Conservation (phyloP, 495 filamentous ascomycete genomes). For the Aspergillus nanangensis region DNA sequence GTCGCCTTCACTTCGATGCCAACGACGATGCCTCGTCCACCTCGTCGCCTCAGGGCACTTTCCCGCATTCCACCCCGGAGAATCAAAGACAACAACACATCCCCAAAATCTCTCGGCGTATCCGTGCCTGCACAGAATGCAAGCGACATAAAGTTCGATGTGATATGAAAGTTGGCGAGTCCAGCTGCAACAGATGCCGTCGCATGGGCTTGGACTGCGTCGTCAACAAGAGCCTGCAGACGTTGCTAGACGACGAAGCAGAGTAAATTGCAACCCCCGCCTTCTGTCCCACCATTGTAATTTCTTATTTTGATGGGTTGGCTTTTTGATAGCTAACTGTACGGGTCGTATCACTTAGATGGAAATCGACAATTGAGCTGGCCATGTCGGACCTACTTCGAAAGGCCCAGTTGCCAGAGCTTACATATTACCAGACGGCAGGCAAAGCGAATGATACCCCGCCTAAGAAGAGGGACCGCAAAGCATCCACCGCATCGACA, state of each 20-base stretch:
- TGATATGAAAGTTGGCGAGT: slow-evolving; percentile 44
- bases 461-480: slow-evolving; percentile 31
- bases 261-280: slow-evolving; percentile 26
- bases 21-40: slow-evolving; percentile 39
- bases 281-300: too few species aligned
- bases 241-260: slow-evolving; percentile 47
- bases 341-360: slow-evolving; percentile 28
- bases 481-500: slow-evolving; percentile 36
- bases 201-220: slow-evolving; percentile 49
- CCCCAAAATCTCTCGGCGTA: slow-evolving; percentile 52
- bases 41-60: slow-evolving; percentile 28
- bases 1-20: slow-evolving; percentile 40
- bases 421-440: slow-evolving; percentile 41
- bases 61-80: slow-evolving; percentile 22
- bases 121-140: slow-evolving; percentile 52
- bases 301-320: too few species aligned
- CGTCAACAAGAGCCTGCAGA: slow-evolving; percentile 54
- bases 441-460: slow-evolving; percentile 31
- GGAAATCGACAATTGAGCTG: slow-evolving; percentile 43
- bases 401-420: slow-evolving; percentile 40
- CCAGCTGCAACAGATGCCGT: slow-evolving; percentile 43
- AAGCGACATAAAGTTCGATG: slow-evolving; percentile 51
- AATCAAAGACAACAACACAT: slow-evolving; percentile 34
- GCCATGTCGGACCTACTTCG: slow-evolving; percentile 43
- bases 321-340: too few species aligned